These are phyloP conservation scores for Lodderomyces margitis DNA, from an alignment of 1,139 yeast genomes.

Conservation along the genomic window DNA sequence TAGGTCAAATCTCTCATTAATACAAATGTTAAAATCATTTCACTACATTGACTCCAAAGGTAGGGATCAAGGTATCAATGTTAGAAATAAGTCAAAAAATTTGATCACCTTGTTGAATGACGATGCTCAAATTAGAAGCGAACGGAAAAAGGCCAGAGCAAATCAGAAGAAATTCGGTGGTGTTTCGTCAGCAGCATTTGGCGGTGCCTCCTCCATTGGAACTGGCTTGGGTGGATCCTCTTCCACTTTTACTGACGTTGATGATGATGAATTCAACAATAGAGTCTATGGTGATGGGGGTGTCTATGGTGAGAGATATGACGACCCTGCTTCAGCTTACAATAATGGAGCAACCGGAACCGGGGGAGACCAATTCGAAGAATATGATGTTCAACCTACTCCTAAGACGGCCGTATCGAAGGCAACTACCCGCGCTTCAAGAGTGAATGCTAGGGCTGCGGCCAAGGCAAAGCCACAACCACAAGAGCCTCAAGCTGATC, in stretches of 20 bases:
- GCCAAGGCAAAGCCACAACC: conserved; percentile 16
- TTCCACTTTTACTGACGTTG: conserved; percentile 18
- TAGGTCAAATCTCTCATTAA: conserved; percentile 74
- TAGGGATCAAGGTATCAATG: conserved; percentile 94
- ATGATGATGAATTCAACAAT: conserved; percentile 48
- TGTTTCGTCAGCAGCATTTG: conserved; percentile 51
- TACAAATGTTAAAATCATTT: conserved; percentile 88
- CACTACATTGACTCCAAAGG: conserved; percentile 94
- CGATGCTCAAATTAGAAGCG: conserved; percentile 73
- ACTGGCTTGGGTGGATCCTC: conserved; percentile 26
- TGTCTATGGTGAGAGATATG: conserved; percentile 68
- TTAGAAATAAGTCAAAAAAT: conserved; percentile 84
- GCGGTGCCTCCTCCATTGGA: conserved; percentile 45
- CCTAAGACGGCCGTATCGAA: conserved; percentile 22
- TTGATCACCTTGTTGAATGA: conserved; percentile 70
- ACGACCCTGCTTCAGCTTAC: conserved; percentile 50
- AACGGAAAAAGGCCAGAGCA: conserved; percentile 84
- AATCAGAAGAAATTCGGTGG: conserved; percentile 80
- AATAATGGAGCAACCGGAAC: conserved; percentile 40
- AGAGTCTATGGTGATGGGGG: conserved; percentile 82
- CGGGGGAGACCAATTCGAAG: conserved; percentile 58
- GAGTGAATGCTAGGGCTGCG: conserved; percentile 36
- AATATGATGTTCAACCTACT: conserved; percentile 53
- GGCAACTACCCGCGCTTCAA: conserved; percentile 46
- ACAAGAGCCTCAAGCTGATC: conserved; percentile 32